These are phyloP conservation scores for Suillus hirtellus DNA, from an alignment of 768 basidiomycete species.

Conservation along the genomic window DNA sequence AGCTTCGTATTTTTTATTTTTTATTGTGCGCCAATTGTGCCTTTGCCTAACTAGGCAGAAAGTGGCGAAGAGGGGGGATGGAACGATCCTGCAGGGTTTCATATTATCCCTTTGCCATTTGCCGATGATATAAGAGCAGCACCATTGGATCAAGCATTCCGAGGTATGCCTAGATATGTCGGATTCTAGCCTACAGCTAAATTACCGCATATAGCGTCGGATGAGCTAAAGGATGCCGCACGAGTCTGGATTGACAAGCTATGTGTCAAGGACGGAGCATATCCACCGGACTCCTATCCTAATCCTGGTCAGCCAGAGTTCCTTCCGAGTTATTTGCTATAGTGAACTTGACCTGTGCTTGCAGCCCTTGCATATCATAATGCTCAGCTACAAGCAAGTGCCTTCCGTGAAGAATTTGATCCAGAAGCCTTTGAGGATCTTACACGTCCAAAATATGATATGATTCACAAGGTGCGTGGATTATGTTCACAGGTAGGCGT, in stretches of 20 bases:
- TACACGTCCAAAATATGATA: conserved; percentile 72
- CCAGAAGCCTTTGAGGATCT: conserved; percentile 76
- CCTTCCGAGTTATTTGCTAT: background rate
- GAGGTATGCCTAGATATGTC: conserved; percentile 45
- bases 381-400: conserved; percentile 86
- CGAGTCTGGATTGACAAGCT: conserved; percentile 77
- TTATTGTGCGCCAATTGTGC: conserved; percentile 1
- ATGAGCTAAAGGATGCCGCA: conserved; percentile 67
- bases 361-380: conserved; percentile 86
- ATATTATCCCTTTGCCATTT: conserved; percentile 91
- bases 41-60: conserved; percentile 54
- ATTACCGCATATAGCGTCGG: conserved; percentile 51
- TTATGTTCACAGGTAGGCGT: background rate
- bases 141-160: conserved; percentile 61
- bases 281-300: conserved; percentile 86
- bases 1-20: background rate
- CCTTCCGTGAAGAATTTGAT: conserved; percentile 90
- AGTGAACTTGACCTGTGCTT: conserved; percentile 8
- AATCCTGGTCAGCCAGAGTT: conserved; percentile 72
- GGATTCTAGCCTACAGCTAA: conserved; percentile 8
- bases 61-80: conserved; percentile 67
- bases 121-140: conserved; percentile 90
- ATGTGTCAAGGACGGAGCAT: conserved; percentile 73
- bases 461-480: conserved; percentile 72
- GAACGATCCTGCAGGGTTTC: conserved; percentile 87